Evolutionary conservation across 257 asterid species (phyloP), one percentile per base, ranked within the genome.

Genomic region (Parsonsia alboflavescens): DNA sequence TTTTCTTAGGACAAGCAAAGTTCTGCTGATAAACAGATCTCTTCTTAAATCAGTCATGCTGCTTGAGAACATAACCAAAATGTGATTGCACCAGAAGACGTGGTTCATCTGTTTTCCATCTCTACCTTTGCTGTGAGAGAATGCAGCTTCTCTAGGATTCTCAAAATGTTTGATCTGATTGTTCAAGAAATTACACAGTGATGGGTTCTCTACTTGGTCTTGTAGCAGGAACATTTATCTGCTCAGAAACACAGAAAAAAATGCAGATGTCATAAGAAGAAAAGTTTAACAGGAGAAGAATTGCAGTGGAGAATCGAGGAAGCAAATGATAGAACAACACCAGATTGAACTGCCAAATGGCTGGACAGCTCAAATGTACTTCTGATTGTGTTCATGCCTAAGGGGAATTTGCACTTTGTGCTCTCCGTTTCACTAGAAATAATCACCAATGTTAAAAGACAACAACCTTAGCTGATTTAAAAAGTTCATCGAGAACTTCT

Each of bases 401-500:
- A 2, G 5, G 9, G 24, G 73, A 44, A 53, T 3, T 33, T 10
- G 6, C 4, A 0, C 53, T 30, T 52, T 33, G 33, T 9, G 46
- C 46, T 41, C 63, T 42, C 19, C n/a, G 1, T 36, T 73, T 81
- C 15, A 46, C 33, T 30, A 7, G 22, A 26, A 33, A 71, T 50
- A n/a, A 53, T 71, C 33, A 10, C 26, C n/a, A 52, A 48, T 63
- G 67, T 6, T 24, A 42, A 26, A 67, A 59, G 78, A 72, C 61
- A 75, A 86, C 90, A 75, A 86, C 90, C 82, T 82, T 84, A 3
- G 90, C 80, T 22, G 74, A 76, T 80, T 84, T 86, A 45, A 77
- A 82, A 49, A 84, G 86, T 68, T 86, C 90, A 36, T 86, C 86
- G 4, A 86, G 84, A 59, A 86, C 90, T 80, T 86, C 85, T 11